Conservation (phyloP, 805 yeast species). For the Cyberlindnera japonica region DNA sequence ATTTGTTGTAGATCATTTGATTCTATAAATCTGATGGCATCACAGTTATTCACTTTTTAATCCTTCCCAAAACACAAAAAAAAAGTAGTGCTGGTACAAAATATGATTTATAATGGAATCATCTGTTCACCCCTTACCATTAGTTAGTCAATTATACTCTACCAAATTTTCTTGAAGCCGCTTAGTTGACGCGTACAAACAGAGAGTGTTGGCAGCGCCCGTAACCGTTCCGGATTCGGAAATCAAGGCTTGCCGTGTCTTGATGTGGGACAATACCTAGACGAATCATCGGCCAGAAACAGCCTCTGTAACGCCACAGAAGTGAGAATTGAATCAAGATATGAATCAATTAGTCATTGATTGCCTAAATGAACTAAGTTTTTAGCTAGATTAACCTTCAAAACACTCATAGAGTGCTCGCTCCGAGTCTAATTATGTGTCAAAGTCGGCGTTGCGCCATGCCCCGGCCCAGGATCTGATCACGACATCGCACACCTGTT, state of each 20-base stretch:
- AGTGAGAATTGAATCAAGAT: not conserved
- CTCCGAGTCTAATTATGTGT: not conserved
- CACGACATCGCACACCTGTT: slow-evolving; percentile 4
- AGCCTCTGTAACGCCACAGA: not conserved
- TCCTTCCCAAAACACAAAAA: no score
- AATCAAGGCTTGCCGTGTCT: not conserved
- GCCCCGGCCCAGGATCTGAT: not conserved
- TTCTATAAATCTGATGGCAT: no score
- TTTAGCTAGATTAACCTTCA: not conserved
- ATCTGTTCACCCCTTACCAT: no score
- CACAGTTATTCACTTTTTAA: no score
- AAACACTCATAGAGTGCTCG: not conserved
- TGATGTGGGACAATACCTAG: not conserved
- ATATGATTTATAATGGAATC: no score
- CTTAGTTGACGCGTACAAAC: no score
- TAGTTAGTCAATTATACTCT: no score
- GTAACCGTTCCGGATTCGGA: not conserved
- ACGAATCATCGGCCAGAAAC: not conserved
- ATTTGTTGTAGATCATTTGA: not conserved
- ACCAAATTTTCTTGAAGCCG: no score
- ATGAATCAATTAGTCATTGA: not conserved
- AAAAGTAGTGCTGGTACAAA: no score
- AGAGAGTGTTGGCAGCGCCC: no score
- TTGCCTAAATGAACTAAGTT: not conserved
- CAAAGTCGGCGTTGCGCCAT: not conserved